Base-by-base conservation (phyloP, 106 monocot genomes). In the Amphibolis antarctica region DNA sequence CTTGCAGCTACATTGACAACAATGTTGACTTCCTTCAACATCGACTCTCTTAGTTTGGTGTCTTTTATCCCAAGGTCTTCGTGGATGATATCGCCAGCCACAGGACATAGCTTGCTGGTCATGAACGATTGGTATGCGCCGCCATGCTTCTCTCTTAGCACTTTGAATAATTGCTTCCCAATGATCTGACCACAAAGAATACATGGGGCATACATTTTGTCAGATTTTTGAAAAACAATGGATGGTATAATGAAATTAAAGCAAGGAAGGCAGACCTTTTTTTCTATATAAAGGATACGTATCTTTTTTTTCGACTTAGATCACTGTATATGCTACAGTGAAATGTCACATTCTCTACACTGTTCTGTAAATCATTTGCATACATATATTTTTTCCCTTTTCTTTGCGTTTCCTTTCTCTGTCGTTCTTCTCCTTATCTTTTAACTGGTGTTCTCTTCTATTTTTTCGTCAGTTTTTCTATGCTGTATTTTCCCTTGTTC, bases 1-100 rank as follows among this genome's bases (percentile, higher is more conserved):
- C 74, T 86, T 17, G 86, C 86, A 49, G 86, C 86, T 28, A 58
- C 74, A 28, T 86, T 79, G 50, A 83, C 64, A 13, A 86, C 67
- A 24, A 80, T 57, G 57, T 82, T 55, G 7, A 83, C 46, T 31
- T 86, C 72, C 36, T 83, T 59, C 51, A 26, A 72, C 60, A 86
- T 20, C 4, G 14, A 12, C 46, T 74, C 71, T 52, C 47, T 69
- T 18, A 83, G 43, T 46, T 58, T 18, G 14, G 58, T 25, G 22
- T 72, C 76, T 25, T 69, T 59, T 14, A 86, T 74, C 22, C 86
- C 86, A 2, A 86, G 49, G 43, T 83, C 68, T 31, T 69, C 62
- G 27, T 36, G 36, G 6, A 67, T 29, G 10, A 86, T 75, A 20
- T 86, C 83, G 20, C 83, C 86, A 0, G 77, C 79, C n/a, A 86